Percentiles rank a stretch among this genome's conserved stretches.
Evolutionary conservation across 371 early-diverging fungal species (phyloP).

Genomic region (Rhizopus stolonifer): DNA sequence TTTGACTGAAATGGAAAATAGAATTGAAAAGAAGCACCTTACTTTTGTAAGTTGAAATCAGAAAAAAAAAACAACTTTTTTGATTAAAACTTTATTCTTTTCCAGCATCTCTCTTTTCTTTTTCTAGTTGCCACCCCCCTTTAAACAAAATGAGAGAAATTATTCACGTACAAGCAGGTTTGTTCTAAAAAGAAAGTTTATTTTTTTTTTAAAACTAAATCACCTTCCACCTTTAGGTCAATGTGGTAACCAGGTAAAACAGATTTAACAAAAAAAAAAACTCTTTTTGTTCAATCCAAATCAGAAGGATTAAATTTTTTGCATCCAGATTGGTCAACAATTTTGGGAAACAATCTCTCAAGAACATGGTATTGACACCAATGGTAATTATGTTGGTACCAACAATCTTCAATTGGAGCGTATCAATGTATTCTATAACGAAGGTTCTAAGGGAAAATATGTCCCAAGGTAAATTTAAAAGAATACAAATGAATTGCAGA

Average conservation of each 20-base stretch:
- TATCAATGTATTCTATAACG: conserved; percentile 98
- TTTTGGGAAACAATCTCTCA: conserved; percentile 94
- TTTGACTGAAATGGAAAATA: too few relatives aligned
- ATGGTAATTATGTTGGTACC: conserved; percentile 80
- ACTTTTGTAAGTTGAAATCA: conserved; percentile 8
- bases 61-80: conserved; percentile 6
- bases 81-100: conserved; percentile 1
- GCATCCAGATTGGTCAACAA: conserved; percentile 74
- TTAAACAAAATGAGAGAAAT: conserved; percentile 93
- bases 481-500: background rate
- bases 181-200: background rate
- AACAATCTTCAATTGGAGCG: conserved; percentile 95
- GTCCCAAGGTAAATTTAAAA: conserved; percentile 60
- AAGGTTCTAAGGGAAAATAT: conserved; percentile 81
- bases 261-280: background rate
- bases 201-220: background rate
- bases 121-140: background rate
- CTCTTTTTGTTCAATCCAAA: background rate
- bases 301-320: background rate
- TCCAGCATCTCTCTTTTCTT: conserved; percentile 5
- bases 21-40: conserved; percentile 4
- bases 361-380: conserved; percentile 89
- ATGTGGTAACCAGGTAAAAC: conserved; percentile 81
- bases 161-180: conserved; percentile 97
- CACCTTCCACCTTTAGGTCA: conserved; percentile 59